Evolutionary conservation across 2,329 filamentous ascomycete species (phyloP).

Genomic region (Eutypa lata): DNA sequence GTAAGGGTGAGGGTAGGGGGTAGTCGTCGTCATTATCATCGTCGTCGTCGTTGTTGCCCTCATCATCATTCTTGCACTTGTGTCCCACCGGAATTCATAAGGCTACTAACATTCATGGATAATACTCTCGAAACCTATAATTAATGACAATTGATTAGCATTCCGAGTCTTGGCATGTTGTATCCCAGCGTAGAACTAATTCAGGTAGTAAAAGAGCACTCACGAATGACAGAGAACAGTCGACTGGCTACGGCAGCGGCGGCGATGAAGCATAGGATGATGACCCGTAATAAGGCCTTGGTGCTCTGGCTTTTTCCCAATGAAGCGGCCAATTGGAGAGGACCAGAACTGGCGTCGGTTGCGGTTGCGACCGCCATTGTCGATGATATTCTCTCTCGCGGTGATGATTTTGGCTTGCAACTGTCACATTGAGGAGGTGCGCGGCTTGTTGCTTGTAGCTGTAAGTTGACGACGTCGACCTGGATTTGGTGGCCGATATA

Average conservation of each 20-base stretch:
- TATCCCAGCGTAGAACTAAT: background rate
- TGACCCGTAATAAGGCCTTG: constrained; percentile 78
- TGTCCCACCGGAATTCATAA: constrained; percentile 5
- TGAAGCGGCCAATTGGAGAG: constrained; percentile 50
- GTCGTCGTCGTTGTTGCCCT: background rate
- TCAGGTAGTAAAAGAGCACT: constrained; percentile 34
- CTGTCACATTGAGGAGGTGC: background rate
- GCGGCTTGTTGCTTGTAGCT: background rate
- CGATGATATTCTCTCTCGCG: constrained; percentile 13
- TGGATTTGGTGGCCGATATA: background rate
- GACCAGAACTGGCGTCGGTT: constrained; percentile 26
- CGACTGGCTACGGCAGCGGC: constrained; percentile 88
- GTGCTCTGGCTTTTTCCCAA: constrained; percentile 79
- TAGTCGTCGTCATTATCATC: background rate
- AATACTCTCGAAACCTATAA: constrained; percentile 89
- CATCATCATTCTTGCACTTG: background rate
- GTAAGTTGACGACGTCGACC: background rate
- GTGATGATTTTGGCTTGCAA: background rate
- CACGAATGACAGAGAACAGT: constrained; percentile 97
- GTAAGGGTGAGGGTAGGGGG: constrained; percentile 10
- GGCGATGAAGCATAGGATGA: constrained; percentile 89
- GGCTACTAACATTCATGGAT: constrained; percentile 91
- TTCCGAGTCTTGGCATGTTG: background rate
- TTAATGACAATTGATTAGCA: constrained; percentile 6
- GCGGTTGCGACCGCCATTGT: constrained; percentile 36